phyloP scores from a whole-genome alignment of 345 rosid genomes.

The Brassica carinata region DNA sequence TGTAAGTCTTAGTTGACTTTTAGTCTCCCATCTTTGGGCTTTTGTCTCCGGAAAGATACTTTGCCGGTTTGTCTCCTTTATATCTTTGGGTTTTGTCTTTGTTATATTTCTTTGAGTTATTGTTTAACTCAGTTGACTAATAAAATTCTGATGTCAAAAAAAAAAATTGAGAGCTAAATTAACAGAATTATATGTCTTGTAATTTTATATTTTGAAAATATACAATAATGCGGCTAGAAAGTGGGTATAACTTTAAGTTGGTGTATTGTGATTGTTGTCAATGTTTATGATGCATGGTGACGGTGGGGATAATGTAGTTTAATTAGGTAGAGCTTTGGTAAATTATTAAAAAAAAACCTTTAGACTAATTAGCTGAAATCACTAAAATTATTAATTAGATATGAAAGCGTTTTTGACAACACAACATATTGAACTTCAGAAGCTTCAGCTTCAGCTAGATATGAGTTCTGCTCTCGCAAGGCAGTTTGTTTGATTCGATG shows the following conservation, averaged over 20 bases:
- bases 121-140: no score
- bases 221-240: conserved; percentile 13
- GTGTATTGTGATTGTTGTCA: conserved; percentile 11
- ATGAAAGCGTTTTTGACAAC: background rate
- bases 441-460: conserved; percentile 41
- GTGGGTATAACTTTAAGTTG: conserved; percentile 15
- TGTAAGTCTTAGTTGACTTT: no score
- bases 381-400: background rate
- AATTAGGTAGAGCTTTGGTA: conserved; percentile 1
- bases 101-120: no score
- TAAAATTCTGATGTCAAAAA: no score
- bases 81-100: no score
- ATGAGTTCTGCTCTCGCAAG: conserved; percentile 41
- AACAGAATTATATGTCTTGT: background rate
- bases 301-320: conserved; percentile 22
- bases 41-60: no score
- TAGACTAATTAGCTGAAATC: conserved; percentile 1
- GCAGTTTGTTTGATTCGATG: conserved; percentile 9
- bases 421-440: conserved; percentile 31
- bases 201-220: background rate
- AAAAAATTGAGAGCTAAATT: background rate
- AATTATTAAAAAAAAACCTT: background rate
- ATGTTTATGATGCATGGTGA: conserved; percentile 7
- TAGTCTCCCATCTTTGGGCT: no score
- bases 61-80: no score